phyloP scores from a whole-genome alignment of 192 early-diverging fungal species.

The Coemansia biformis region DNA sequence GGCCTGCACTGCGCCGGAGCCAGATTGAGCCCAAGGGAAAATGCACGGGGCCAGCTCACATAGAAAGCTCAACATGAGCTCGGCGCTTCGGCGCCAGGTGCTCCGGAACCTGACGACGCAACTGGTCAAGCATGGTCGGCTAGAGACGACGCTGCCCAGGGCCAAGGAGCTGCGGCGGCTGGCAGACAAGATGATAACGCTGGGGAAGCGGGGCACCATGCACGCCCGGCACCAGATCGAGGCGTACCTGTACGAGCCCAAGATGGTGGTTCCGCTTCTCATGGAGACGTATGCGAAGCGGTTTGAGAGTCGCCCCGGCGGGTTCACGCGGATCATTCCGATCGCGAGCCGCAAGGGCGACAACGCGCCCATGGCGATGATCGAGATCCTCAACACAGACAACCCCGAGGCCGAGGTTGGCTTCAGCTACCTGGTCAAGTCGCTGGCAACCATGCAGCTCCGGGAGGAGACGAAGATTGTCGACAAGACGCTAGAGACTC shows the following conservation, averaged over 20 bases:
- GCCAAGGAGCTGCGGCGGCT: slow-evolving; percentile 83
- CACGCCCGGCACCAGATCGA: slow-evolving; percentile 59
- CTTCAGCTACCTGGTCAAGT: slow-evolving; percentile 49
- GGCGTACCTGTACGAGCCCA: slow-evolving; percentile 60
- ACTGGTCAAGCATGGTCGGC: slow-evolving; percentile 81
- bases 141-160: slow-evolving; percentile 89
- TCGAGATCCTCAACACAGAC: slow-evolving; percentile 84
- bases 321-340: slow-evolving; percentile 83
- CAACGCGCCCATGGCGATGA: slow-evolving; percentile 80
- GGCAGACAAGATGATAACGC: slow-evolving; percentile 84
- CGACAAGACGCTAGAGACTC: slow-evolving; percentile 14
- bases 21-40: too few species aligned
- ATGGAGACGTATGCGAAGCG: slow-evolving; percentile 77
- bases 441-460: slow-evolving; percentile 43
- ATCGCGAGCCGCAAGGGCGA: slow-evolving; percentile 76
- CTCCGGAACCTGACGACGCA: slow-evolving; percentile 79
- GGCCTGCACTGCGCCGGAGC: too few species aligned
- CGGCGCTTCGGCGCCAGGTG: slow-evolving; percentile 66
- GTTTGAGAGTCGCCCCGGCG: slow-evolving; percentile 70
- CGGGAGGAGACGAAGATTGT: slow-evolving; percentile 35
- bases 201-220: slow-evolving; percentile 68
- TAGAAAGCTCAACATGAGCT: slow-evolving; percentile 47
- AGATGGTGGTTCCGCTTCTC: slow-evolving; percentile 72
- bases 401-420: slow-evolving; percentile 61
- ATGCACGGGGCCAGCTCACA: slow-evolving; percentile 41